Conservation (phyloP, 768 basidiomycete species). For the Phylloporus rhodoxanthus region DNA sequence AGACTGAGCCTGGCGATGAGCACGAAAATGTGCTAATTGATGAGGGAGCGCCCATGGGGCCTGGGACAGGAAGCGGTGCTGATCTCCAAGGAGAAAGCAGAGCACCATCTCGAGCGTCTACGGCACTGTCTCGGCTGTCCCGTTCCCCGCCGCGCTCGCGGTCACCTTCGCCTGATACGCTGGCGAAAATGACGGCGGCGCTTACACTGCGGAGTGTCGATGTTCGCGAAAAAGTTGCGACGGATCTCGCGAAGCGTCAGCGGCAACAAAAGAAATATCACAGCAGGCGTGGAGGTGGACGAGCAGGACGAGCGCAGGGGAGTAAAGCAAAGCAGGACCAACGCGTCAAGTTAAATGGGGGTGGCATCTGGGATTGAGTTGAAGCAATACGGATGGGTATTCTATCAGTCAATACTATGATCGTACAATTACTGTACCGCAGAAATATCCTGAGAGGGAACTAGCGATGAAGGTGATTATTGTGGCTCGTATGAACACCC, state of each 20-base stretch:
- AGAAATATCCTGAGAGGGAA: background rate
- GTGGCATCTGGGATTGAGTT: conserved; percentile 54
- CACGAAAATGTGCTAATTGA: conserved; percentile 8
- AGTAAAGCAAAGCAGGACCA: conserved; percentile 82
- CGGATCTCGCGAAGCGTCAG: conserved; percentile 57
- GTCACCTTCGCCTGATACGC: conserved; percentile 39
- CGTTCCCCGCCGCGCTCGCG: conserved; percentile 50
- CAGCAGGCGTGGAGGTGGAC: conserved; percentile 59
- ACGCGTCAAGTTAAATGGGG: conserved; percentile 53
- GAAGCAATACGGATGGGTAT: conserved; percentile 9
- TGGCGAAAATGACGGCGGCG: conserved; percentile 38
- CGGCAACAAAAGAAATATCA: conserved; percentile 73
- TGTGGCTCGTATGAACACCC: conserved; percentile 18
- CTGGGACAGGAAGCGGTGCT: background rate
- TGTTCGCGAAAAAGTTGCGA: conserved; percentile 55
- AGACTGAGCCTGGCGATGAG: conserved; percentile 11
- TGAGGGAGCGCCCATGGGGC: background rate
- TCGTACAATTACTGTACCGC: conserved; percentile 17
- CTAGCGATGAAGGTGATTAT: conserved; percentile 8
- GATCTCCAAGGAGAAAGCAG: conserved; percentile 6
- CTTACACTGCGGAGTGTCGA: conserved; percentile 34
- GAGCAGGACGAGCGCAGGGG: conserved; percentile 65
- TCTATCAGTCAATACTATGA: conserved; percentile 6
- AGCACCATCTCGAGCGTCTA: conserved; percentile 23
- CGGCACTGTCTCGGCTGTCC: conserved; percentile 40